Conservation (phyloP, 2,329 filamentous ascomycete species). For the Neonectria hederae region DNA sequence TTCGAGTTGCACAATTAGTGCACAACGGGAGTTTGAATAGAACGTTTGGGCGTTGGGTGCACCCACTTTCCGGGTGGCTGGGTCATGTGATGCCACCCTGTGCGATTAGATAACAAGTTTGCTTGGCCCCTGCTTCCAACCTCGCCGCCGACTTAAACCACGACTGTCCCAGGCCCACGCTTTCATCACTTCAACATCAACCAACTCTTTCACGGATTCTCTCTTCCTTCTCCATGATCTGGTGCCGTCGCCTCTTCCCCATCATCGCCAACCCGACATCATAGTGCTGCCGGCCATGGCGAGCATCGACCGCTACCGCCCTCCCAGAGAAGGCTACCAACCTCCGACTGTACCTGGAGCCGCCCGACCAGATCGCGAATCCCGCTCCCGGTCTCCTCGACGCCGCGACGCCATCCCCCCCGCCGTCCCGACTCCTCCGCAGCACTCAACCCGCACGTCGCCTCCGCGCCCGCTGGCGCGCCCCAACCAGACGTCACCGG, state of each 20-base stretch:
- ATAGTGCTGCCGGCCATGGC: constrained; percentile 56
- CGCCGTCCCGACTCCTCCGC: constrained; percentile 69
- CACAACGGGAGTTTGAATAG: background rate
- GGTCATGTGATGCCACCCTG: constrained; percentile 35
- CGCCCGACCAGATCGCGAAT: constrained; percentile 54
- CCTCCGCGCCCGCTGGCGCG: constrained; percentile 60
- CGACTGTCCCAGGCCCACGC: constrained; percentile 22
- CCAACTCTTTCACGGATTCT: constrained; percentile 2
- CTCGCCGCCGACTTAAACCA: constrained; percentile 26
- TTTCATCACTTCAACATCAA: constrained; percentile 24
- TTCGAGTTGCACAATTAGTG: background rate
- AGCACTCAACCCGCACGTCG: constrained; percentile 63
- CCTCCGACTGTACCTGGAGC: constrained; percentile 57
- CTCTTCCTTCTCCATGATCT: constrained; percentile 41
- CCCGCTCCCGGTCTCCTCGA: constrained; percentile 59
- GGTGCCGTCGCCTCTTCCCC: constrained; percentile 24
- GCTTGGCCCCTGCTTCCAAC: constrained; percentile 36
- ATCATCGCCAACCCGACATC: constrained; percentile 41
- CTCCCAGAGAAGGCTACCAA: constrained; percentile 66
- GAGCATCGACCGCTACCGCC: constrained; percentile 68
- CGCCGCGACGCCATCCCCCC: constrained; percentile 65
- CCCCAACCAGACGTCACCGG: constrained; percentile 55
- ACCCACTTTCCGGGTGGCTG: constrained; percentile 18
- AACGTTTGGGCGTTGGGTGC: background rate
- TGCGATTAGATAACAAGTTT: constrained; percentile 41